These are phyloP conservation scores for Aegilops longissima DNA, from an alignment of 176 grass and related monocot genomes.

Conservation along the genomic window DNA sequence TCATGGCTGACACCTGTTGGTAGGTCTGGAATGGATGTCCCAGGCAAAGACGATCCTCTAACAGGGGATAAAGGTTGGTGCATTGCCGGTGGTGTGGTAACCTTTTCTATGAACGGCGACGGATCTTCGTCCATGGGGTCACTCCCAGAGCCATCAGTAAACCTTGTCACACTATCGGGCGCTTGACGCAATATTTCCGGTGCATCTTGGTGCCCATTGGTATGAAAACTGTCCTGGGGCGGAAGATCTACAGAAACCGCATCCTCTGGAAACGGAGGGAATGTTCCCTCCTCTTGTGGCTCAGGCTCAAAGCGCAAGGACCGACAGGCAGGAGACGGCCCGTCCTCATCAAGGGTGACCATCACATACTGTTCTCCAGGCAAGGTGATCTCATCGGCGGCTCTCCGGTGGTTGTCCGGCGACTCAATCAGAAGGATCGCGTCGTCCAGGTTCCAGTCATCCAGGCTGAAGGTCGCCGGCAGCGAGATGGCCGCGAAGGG, in stretches of 20 bases:
- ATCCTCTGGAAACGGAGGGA: conserved; percentile 51
- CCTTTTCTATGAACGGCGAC: conserved; percentile 41
- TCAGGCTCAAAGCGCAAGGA: conserved; percentile 25
- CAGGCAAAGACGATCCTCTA: conserved; percentile 4
- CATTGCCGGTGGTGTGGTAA: conserved; percentile 26
- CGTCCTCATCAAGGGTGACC: conserved; percentile 65
- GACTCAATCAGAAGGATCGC: conserved; percentile 34
- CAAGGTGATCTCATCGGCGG: conserved; percentile 74
- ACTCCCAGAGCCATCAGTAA: conserved; percentile 25
- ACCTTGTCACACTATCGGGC: neutral
- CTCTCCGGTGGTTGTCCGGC: conserved; percentile 56
- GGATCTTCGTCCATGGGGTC: conserved; percentile 28
- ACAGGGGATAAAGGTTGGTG: neutral
- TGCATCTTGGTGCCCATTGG: conserved; percentile 34
- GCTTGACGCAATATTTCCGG: conserved; percentile 55
- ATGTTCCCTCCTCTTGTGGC: conserved; percentile 46
- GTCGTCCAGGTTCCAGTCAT: conserved; percentile 68
- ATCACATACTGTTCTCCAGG: conserved; percentile 67
- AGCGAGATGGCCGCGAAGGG: conserved; percentile 69
- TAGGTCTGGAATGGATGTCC: conserved; percentile 4
- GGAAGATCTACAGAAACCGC: conserved; percentile 38
- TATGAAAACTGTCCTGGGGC: neutral
- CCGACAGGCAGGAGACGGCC: conserved; percentile 21
- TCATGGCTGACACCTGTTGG: neutral
- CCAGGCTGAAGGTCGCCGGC: conserved; percentile 72